Evolutionary conservation across 2,329 filamentous ascomycete genomes (phyloP).

Genomic region (Xylariales sp.): DNA sequence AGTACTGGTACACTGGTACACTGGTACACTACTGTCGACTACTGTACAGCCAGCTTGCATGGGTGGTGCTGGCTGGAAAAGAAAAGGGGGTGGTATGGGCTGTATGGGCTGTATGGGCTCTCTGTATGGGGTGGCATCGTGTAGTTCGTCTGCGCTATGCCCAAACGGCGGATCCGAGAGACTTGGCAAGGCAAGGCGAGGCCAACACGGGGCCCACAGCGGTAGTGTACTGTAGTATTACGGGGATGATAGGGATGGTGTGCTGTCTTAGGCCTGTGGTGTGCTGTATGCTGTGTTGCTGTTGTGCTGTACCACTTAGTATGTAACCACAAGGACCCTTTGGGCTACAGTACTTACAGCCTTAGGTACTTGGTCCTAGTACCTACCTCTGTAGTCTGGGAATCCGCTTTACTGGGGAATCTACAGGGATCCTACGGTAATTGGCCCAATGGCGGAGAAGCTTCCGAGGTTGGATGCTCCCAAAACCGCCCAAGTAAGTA

Average conservation of each 20-base stretch:
- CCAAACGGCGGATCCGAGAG: constrained; percentile 31
- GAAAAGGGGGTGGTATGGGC: constrained; percentile 7
- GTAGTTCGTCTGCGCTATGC: constrained; percentile 21
- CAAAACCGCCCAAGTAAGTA: background rate
- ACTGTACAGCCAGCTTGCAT: no score
- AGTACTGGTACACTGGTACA: no score
- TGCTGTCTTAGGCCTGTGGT: constrained; percentile 30
- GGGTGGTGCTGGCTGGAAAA: background rate
- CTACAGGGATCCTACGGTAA: background rate
- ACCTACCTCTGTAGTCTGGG: constrained; percentile 2
- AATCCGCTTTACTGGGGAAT: constrained; percentile 3
- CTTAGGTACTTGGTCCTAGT: background rate
- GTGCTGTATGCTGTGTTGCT: constrained; percentile 15
- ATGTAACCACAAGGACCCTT: no score
- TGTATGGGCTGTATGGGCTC: no score
- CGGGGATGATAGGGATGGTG: constrained; percentile 8
- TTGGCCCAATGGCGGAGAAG: constrained; percentile 5
- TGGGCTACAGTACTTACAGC: no score
- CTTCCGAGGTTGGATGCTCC: constrained; percentile 2
- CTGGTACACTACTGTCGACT: no score
- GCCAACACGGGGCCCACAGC: background rate
- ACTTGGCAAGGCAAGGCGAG: constrained; percentile 31
- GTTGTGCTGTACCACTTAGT: no score
- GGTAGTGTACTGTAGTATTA: no score
- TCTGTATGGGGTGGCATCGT: constrained; percentile 1